Base-by-base conservation (phyloP, 2,329 filamentous ascomycete genomes). In the Ceratocystiopsis minuta region DNA sequence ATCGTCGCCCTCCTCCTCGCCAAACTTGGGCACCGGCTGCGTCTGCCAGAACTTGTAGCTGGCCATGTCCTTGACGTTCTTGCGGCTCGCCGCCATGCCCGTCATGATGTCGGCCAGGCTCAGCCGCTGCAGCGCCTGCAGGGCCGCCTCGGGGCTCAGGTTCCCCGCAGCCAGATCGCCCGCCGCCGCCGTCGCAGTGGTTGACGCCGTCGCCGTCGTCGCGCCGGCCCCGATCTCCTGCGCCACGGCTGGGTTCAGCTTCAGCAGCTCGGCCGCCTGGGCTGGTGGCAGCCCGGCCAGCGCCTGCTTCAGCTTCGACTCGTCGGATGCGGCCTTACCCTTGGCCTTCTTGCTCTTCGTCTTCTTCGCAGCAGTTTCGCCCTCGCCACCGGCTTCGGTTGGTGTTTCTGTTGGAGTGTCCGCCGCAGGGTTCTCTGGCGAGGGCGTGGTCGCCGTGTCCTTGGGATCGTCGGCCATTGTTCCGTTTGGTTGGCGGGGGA, bases 31-130 rank as follows among this genome's bases (percentile, higher is more conserved):
- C 45, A 98, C 90, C 1, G 90, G 90, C 60, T 98, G 90, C 38
- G 90, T 98, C 59, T 85, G 78, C 90, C 90, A 98, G 65, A 98
- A 98, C 62, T 93, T 95, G 70, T 96, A 95, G 45, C 79, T 83
- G 7, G 80, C 86, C 85, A 95, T 94, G 56, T 95, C 87, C 65
- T 94, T 95, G 52, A 76, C 78, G 54, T 93, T 93, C 68, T 90
- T 92, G 43, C 81, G 82, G 47, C 74, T 77, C 9, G 83, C 67
- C 15, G 86, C 80, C 53, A 83, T 60, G 0, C 80, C 79, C 1
- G 80, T 82, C 70, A 84, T 73, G 54, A 83, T 73, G 48, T 84
- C 78, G 55, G 77, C 70, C 43, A 83, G 62, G 49, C 68, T 78
- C 55, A 84, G 65, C 51, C 71, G 70, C 60, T 72, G 72, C 47